phyloP scores from a whole-genome alignment of 2,329 filamentous ascomycete genomes.

The Rutstroemia sp. region DNA sequence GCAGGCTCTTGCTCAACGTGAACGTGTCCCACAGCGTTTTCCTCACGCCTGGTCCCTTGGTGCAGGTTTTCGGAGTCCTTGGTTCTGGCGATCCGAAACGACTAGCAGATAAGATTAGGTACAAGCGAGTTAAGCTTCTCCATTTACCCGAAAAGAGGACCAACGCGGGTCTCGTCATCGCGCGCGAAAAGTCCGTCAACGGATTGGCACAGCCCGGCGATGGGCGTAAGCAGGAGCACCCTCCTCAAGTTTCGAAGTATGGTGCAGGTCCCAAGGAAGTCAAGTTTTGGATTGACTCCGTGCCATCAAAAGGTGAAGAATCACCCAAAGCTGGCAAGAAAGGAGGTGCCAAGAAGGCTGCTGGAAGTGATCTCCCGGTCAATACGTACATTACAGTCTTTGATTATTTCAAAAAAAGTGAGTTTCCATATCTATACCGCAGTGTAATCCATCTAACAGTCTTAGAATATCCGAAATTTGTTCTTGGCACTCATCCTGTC shows the following conservation, averaged over 20 bases:
- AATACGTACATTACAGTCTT: conserved; percentile 45
- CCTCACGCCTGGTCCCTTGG: conserved; percentile 41
- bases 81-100: conserved; percentile 16
- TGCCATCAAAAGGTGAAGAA: conserved; percentile 7
- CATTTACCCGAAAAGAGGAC: conserved; percentile 31
- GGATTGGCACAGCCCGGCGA: conserved; percentile 36
- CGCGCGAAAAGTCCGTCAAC: conserved; percentile 38
- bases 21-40: conserved; percentile 55
- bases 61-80: conserved; percentile 30
- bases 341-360: conserved; percentile 26
- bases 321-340: background rate
- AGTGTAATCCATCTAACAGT: conserved; percentile 19
- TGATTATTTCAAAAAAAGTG: conserved; percentile 46
- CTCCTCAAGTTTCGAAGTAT: conserved; percentile 28
- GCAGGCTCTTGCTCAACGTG: conserved; percentile 52
- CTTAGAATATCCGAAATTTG: conserved; percentile 47
- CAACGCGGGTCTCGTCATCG: conserved; percentile 28
- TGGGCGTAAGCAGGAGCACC: conserved; percentile 29
- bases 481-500: conserved; percentile 39
- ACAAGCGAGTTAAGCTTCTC: conserved; percentile 33
- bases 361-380: conserved; percentile 21
- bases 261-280: conserved; percentile 46
- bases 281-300: conserved; percentile 43
- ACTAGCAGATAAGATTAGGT: conserved; percentile 29
- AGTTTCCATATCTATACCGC: background rate